These are phyloP conservation scores for Penicillium sp. DNA, from an alignment of 2,329 filamentous ascomycete genomes.

Conservation along the genomic window DNA sequence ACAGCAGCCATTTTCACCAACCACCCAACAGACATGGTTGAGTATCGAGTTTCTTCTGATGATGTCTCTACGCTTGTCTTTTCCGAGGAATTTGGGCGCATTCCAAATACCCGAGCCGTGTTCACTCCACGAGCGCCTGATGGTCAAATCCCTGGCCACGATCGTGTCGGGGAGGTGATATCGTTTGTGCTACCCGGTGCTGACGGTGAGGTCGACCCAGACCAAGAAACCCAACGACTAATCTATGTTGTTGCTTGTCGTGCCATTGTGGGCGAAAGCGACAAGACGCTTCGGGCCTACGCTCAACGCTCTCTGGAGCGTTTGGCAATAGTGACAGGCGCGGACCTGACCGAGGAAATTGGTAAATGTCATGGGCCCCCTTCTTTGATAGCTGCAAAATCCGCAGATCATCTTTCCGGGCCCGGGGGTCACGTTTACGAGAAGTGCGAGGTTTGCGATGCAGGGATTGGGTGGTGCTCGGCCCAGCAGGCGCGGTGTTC, in stretches of 20 bases:
- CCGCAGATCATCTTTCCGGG: conserved; percentile 21
- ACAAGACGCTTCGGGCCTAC: conserved; percentile 23
- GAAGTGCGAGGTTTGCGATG: conserved; percentile 55
- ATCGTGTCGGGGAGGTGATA: conserved; percentile 27
- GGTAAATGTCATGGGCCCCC: conserved; percentile 22
- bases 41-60: conserved; percentile 54
- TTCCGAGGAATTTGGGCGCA: conserved; percentile 18
- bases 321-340: conserved; percentile 27
- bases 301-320: conserved; percentile 29
- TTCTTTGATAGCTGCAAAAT: conserved; percentile 25
- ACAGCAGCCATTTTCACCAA: conserved; percentile 53
- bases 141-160: conserved; percentile 16
- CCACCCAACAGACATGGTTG: conserved; percentile 59
- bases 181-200: conserved; percentile 30
- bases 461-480: conserved; percentile 51
- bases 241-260: conserved; percentile 40
- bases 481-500: conserved; percentile 50
- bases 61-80: conserved; percentile 47
- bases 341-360: conserved; percentile 36
- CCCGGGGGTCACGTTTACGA: conserved; percentile 41
- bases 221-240: conserved; percentile 31
- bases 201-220: conserved; percentile 12
- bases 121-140: conserved; percentile 12
- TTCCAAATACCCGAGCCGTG: conserved; percentile 10
- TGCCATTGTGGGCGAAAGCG: conserved; percentile 31